Evolutionary conservation across 2,329 filamentous ascomycete genomes (phyloP).

Genomic region (Aspergillus ochraceus): DNA sequence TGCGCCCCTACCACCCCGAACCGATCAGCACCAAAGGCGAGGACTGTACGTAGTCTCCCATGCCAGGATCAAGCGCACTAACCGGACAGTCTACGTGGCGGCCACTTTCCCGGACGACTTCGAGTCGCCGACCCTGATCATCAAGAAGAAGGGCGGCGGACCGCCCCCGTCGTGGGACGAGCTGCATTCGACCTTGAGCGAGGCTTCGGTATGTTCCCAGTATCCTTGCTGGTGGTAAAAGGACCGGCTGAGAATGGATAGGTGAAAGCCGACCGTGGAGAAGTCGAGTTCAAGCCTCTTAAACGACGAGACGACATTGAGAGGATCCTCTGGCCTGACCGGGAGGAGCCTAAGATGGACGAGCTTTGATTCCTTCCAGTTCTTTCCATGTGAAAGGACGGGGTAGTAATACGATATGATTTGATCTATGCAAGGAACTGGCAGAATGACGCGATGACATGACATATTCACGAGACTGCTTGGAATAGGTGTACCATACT

Average conservation of each 20-base stretch:
- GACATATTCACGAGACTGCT: not conserved
- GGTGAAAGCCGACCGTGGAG: constrained; percentile 18
- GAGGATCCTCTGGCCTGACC: constrained; percentile 5
- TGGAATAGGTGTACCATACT: too few species aligned
- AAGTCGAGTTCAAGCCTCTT: constrained; percentile 6
- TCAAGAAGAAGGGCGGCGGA: constrained; percentile 3
- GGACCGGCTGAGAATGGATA: not conserved
- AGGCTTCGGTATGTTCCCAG: constrained; percentile 6
- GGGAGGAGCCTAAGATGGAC: constrained; percentile 10
- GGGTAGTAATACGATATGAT: too few species aligned
- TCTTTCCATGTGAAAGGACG: too few species aligned
- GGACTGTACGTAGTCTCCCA: constrained; percentile 4
- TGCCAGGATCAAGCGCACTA: not conserved
- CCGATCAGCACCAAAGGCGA: constrained; percentile 7
- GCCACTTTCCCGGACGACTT: constrained; percentile 12
- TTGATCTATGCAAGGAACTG: not conserved
- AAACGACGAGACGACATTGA: constrained; percentile 8
- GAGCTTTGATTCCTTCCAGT: not conserved
- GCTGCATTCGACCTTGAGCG: constrained; percentile 14
- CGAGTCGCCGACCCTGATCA: constrained; percentile 8
- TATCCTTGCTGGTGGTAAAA: not conserved
- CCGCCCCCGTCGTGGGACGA: constrained; percentile 10
- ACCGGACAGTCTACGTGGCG: constrained; percentile 10
- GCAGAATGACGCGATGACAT: not conserved
- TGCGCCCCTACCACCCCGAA: constrained; percentile 1